A percentile compares a stretch with the other conserved stretches of the same genome.
Evolutionary conservation across 768 basidiomycete genomes (phyloP).

Genomic region (Tulasnella sp.): DNA sequence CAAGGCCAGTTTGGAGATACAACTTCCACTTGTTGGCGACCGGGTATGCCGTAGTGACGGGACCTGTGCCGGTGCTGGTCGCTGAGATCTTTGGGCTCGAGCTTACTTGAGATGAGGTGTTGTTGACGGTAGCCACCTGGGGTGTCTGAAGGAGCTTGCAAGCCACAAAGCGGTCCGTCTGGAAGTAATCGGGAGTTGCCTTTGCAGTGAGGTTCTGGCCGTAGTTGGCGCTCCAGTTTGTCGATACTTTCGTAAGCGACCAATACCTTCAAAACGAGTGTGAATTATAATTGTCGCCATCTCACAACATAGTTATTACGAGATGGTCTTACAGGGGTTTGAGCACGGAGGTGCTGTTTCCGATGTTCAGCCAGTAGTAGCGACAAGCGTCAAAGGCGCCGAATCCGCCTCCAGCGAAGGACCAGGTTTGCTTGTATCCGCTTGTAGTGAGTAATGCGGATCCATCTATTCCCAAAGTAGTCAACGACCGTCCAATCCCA

Average conservation of each 20-base stretch:
- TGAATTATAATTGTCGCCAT: neutral
- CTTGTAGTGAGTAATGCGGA: neutral
- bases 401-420: neutral
- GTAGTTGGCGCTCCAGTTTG: neutral
- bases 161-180: neutral
- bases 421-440: neutral
- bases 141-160: neutral
- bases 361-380: conserved; percentile 6
- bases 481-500: neutral
- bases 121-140: neutral
- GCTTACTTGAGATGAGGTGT: neutral
- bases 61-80: neutral
- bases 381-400: conserved; percentile 2
- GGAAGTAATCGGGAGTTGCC: neutral
- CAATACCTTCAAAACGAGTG: neutral
- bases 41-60: neutral
- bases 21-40: neutral
- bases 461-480: neutral
- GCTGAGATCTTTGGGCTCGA: neutral
- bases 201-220: neutral
- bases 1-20: neutral
- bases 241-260: neutral
- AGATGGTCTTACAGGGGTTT: neutral
- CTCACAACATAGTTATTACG: neutral
- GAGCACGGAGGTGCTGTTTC: neutral